Base-by-base conservation (phyloP, 768 basidiomycete genomes). In the Lactarius akahatsu region DNA sequence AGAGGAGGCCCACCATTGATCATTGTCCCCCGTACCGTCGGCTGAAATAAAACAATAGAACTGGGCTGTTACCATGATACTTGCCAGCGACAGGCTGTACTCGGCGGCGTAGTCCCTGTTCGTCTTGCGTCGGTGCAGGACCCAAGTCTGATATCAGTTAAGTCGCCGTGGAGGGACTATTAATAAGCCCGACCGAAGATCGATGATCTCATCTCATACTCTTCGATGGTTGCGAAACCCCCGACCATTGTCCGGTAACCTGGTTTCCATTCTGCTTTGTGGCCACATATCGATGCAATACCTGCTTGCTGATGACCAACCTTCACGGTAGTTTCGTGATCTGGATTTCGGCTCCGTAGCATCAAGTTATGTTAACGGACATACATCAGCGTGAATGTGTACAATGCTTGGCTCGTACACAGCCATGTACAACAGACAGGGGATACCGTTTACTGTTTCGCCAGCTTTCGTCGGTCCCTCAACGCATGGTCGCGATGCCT, bases 1-100 rank as follows among this genome's bases (percentile, higher is more conserved):
- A 71, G 75, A 72, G 43, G 80, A 80, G 63, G 77, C 72, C 26
- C 80, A 82, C 72, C 72, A 72, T 56, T 72, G 62, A 61, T 40
- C 30, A 28, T 4, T 63, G 58, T 59, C 23, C 32, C 6, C 3
- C 20, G n/a, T 40, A 11, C 26, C 18, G 16, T 38, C 28, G 13
- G 16, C 16, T 36, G n/a, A 61, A 61, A 56, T 16, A 36, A 63
- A 45, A 20, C 47, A 20, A 57, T 60, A 61, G 52, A 61, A 58
- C 10, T 64, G 30, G 56, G 23, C n/a, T 32, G 28, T 50, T 50
- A 15, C 34, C 26, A n/a, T n/a, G 40, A 36, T 38, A 40, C 23
- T 47, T 47, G 1, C 20, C 26, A 2, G n/a, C 13, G 26, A 26
- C 50, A 52, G 50, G 50, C 50, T 15, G 50, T 52, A 15, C 50